Base-by-base conservation (phyloP, 768 basidiomycete species). In the Pleurotus citrinopileatus region DNA sequence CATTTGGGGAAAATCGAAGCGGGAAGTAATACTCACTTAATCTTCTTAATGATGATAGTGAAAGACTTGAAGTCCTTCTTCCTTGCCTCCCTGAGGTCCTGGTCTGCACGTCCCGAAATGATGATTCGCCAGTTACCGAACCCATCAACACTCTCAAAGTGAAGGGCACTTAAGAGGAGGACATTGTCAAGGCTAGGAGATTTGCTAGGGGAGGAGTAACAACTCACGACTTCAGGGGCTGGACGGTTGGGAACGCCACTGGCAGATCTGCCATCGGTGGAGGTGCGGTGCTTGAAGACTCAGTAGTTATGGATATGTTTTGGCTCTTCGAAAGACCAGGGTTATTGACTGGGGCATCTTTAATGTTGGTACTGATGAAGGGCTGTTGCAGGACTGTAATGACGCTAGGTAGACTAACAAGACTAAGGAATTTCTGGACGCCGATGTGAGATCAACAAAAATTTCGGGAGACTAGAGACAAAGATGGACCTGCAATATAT, bases 71-170 rank as follows among this genome's bases (percentile, higher is more conserved):
- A 59, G 55, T 84, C 76, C 22, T 71, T 72, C 45, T 72, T 71
- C 0, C 73, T 74, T 12, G 75, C 60, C 34, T 80, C 75, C 4
- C 80, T 75, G 2, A 87, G 62, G 55, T 81, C 73, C 13, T 65
- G 65, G 47, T 78, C 73, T 0, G 82, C 84, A 17, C 74, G 68
- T 0, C 71, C 74, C 5, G 80, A 77, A 4, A 86, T 77, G 15
- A 84, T 64, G 45, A 89, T 78, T 0, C 69, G 68, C 87, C 87
- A 89, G 20, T 78, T 74, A 2, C 87, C 87, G 38, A 87, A 85
- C 0, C 80, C 81, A 7, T 78, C 72, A 0, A 78, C 75, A 36
- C 73, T 81, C 22, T 84, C 79, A 55, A 84, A 84, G 62, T 84
- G 77, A 0, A 85, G 65, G 0, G 81, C 82, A 3, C 72, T 76